These are phyloP conservation scores for Ustilago crameri DNA, from an alignment of 1,284 basidiomycete species.

Conservation along the genomic window DNA sequence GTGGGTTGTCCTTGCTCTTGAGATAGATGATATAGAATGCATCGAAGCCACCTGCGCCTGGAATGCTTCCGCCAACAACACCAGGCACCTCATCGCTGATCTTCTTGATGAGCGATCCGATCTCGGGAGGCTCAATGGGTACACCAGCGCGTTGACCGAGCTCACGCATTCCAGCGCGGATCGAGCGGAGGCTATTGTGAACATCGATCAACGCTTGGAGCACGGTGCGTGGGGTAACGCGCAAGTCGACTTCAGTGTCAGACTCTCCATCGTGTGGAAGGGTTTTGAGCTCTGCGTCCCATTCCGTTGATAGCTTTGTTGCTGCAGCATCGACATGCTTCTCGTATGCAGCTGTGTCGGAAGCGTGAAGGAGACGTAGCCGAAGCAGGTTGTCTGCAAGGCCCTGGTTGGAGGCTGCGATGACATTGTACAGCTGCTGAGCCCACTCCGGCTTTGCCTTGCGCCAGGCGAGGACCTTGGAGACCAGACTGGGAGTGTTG, in stretches of 20 bases:
- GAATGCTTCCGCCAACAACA: conserved; percentile 92
- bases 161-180: conserved; percentile 83
- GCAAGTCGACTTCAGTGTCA: conserved; percentile 11
- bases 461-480: conserved; percentile 61
- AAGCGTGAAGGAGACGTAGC: conserved; percentile 51
- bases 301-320: conserved; percentile 24
- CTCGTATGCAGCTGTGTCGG: conserved; percentile 58
- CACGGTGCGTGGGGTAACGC: conserved; percentile 21
- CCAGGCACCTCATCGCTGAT: conserved; percentile 79
- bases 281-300: conserved; percentile 36
- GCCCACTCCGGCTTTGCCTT: conserved; percentile 64
- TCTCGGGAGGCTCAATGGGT: conserved; percentile 90
- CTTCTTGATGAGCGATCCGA: conserved; percentile 85
- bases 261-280: conserved; percentile 20
- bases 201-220: conserved; percentile 52
- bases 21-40: conserved; percentile 85
- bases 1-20: conserved; percentile 11
- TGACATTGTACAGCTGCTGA: conserved; percentile 61
- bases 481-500: conserved; percentile 65
- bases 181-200: conserved; percentile 72
- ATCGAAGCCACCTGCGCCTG: conserved; percentile 96
- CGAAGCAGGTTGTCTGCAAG: conserved; percentile 61
- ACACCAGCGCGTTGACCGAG: conserved; percentile 85
- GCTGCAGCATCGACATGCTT: conserved; percentile 64
- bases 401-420: conserved; percentile 60